phyloP scores from a whole-genome alignment of 257 asterid species.

The Solanum verrucosum region DNA sequence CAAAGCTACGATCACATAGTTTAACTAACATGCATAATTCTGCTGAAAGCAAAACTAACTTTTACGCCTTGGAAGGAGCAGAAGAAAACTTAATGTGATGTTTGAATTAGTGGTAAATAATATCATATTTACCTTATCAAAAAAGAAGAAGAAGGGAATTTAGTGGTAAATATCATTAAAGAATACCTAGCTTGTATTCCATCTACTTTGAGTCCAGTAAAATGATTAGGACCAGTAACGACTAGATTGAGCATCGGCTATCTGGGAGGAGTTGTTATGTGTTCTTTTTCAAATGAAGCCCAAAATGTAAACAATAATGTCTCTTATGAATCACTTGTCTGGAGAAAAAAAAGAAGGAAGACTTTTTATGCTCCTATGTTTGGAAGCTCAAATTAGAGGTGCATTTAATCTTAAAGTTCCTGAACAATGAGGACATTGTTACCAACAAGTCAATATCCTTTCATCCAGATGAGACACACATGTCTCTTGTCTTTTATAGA shows the following conservation, averaged over 20 bases:
- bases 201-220: not conserved
- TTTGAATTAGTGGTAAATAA: not conserved
- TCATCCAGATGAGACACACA: not conserved
- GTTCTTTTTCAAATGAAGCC: not conserved
- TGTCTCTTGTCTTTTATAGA: not conserved
- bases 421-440: not conserved
- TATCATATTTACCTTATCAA: not conserved
- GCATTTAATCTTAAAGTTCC: not conserved
- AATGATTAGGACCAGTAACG: not conserved
- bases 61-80: not conserved
- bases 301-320: not conserved
- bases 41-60: not conserved
- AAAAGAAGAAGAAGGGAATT: not conserved
- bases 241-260: not conserved
- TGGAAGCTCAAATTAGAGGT: not conserved
- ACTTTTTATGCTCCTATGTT: not conserved
- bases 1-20: not conserved
- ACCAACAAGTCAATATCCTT: not conserved
- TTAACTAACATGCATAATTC: not conserved
- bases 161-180: not conserved
- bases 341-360: not conserved
- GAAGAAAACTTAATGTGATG: not conserved
- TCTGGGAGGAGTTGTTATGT: not conserved
- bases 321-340: not conserved
- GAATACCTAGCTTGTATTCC: not conserved